phyloP scores from a whole-genome alignment of 106 monocot species.

The Platanthera guangdongensis region DNA sequence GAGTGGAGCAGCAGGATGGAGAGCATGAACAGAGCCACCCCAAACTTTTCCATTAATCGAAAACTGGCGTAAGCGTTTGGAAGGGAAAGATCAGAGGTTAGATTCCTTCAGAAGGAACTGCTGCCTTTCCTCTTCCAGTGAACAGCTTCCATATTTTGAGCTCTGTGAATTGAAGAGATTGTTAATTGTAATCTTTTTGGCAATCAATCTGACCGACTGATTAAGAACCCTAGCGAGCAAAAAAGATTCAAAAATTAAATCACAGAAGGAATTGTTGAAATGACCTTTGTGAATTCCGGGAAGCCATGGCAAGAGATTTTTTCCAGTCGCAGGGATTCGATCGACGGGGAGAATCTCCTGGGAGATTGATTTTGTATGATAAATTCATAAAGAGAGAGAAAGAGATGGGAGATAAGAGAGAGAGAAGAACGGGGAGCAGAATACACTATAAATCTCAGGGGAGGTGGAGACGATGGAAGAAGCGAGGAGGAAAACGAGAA shows the following conservation, averaged over 20 bases:
- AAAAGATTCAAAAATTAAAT: not conserved
- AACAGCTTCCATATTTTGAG: not conserved
- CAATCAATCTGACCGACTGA: not conserved
- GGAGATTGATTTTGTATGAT: not conserved
- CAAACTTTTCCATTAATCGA: slow-evolving; percentile 17
- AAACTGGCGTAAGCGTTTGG: not conserved
- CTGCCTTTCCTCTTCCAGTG: not conserved
- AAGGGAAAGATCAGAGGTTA: not conserved
- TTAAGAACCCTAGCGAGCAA: not conserved
- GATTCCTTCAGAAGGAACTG: not conserved
- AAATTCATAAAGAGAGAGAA: not conserved
- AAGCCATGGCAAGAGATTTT: not conserved
- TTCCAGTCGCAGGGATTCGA: not conserved
- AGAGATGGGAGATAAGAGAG: not conserved
- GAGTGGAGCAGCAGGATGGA: slow-evolving; percentile 7
- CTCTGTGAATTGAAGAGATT: not conserved
- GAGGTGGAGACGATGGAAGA: slow-evolving; percentile 1
- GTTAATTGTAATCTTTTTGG: not conserved
- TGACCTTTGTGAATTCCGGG: slow-evolving; percentile 4
- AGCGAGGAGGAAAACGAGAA: not conserved
- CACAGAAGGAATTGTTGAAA: not conserved
- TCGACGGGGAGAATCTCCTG: not conserved
- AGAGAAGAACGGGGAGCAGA: not conserved
- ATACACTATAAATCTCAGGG: not conserved
- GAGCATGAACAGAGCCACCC: slow-evolving; percentile 8